Base-by-base conservation (phyloP, 2,329 filamentous ascomycete genomes). In the Exophiala oligosperma region DNA sequence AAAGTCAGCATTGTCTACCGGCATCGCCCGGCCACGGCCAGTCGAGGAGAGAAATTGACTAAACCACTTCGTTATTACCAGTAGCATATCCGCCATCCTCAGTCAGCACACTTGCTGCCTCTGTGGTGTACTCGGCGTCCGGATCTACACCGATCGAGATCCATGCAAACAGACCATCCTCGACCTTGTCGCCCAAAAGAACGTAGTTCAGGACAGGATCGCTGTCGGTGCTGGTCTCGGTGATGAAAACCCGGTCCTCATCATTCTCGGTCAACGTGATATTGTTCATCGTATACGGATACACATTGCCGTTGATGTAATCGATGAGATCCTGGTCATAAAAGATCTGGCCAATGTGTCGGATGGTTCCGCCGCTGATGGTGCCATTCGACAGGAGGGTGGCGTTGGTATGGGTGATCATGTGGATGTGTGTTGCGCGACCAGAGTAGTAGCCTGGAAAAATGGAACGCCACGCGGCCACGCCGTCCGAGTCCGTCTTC, bases 321-420 rank as follows among this genome's bases (percentile, higher is more conserved):
- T 66, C 65, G 63, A 84, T 79, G 8, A 88, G 78, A 61, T 77
- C 74, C 68, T 87, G 81, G 69, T 88, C 84, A 56, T 85, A 85
- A 77, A 85, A 88, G 51, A 85, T 68, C 69, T 89, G 85, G 17
- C 85, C 85, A 40, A 87, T 77, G 72, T 88, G 84, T 6, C 81
- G 79, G 57, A 82, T 77, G 51, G 72, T 76, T 61, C 83, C 77
- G 57, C 82, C 81, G 54, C 79, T 81, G 67, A 80, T 84, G 48
- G 74, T 64, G 26, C 57, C 50, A 5, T 50, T 32, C 29, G 17
- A 17, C 47, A 77, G 73, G 5, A 76, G 67, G 2, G 47, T 61
- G 40, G n/a, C 46, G 9, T 69, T 70, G 21, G 37, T 52, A 66
- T 74, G 72, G 8, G 71, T 68, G 35, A 74, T 64, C 6, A 75